Percentiles rank a stretch among this genome's conserved stretches.
Evolutionary conservation across 257 asterid species (phyloP).

Genomic region (Fraxinus anomala): DNA sequence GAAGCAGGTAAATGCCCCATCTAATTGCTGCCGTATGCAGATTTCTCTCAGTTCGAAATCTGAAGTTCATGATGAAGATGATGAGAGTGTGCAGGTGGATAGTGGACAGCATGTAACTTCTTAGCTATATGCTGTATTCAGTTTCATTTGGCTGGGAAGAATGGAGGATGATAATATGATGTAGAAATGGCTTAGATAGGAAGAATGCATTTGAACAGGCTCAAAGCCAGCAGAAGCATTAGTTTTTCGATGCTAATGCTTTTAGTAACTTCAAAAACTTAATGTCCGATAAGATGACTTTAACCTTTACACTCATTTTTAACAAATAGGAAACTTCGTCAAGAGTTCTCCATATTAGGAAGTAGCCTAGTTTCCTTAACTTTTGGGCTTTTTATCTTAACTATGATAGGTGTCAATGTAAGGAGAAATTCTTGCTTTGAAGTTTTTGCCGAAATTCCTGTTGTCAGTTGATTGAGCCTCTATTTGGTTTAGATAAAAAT

Average conservation of each 20-base stretch:
- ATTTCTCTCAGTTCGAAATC: constrained; percentile 51
- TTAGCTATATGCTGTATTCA: not conserved
- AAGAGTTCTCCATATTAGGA: not conserved
- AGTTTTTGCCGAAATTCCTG: not conserved
- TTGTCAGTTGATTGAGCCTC: not conserved
- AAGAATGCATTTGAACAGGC: too few relatives aligned
- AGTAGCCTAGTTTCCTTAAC: not conserved
- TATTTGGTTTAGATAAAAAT: too few relatives aligned
- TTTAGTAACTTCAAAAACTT: not conserved
- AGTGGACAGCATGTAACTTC: not conserved
- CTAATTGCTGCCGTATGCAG: not conserved
- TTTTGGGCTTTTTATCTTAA: not conserved
- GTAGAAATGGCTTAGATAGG: too few relatives aligned
- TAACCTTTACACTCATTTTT: not conserved
- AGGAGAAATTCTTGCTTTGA: not conserved
- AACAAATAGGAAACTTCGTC: not conserved
- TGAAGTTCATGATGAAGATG: constrained; percentile 62
- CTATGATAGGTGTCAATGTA: not conserved
- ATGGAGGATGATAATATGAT: too few relatives aligned
- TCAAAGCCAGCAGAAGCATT: too few relatives aligned
- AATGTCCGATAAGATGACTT: not conserved
- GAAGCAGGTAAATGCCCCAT: constrained; percentile 56
- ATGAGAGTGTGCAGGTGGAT: constrained; percentile 73
- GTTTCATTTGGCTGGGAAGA: not conserved
- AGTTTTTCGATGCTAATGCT: not conserved